A percentile compares a stretch with the other conserved stretches of the same genome.
These are phyloP conservation scores for Pontederia crassipes DNA, from an alignment of 176 grass and related monocot genomes.

Conservation along the genomic window DNA sequence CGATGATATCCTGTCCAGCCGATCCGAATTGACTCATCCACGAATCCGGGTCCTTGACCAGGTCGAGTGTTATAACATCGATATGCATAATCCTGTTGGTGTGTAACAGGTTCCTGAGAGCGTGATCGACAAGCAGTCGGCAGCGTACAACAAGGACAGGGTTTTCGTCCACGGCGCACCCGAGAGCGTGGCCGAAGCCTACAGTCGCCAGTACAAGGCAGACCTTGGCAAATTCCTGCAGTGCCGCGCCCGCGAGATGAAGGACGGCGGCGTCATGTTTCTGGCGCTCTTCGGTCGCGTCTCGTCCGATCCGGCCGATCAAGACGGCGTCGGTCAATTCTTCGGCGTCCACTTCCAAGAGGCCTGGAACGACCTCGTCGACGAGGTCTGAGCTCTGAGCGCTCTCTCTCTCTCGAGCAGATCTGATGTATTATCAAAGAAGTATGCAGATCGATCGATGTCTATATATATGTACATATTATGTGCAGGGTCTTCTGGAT, in stretches of 20 bases:
- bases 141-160: constrained; percentile 2
- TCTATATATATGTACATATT: not conserved
- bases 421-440: too few relatives aligned
- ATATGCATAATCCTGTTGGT: too few relatives aligned
- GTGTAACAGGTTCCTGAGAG: constrained; percentile 10
- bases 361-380: constrained; percentile 3
- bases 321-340: not conserved
- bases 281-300: not conserved
- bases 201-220: constrained; percentile 1
- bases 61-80: too few relatives aligned
- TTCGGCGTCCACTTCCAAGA: constrained; percentile 10
- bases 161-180: constrained; percentile 11
- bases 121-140: not conserved
- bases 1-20: too few relatives aligned
- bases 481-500: not conserved
- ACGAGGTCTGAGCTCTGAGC: not conserved
- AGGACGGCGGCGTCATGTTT: constrained; percentile 1
- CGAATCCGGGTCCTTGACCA: too few relatives aligned
- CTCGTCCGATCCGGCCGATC: constrained; percentile 1
- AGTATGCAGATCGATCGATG: too few relatives aligned
- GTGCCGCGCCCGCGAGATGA: not conserved
- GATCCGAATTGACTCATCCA: too few relatives aligned
- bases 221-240: not conserved
- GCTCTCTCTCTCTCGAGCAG: too few relatives aligned
- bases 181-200: not conserved